These are phyloP conservation scores for Tolypocladium album DNA, from an alignment of 2,329 filamentous ascomycete genomes.

Conservation along the genomic window DNA sequence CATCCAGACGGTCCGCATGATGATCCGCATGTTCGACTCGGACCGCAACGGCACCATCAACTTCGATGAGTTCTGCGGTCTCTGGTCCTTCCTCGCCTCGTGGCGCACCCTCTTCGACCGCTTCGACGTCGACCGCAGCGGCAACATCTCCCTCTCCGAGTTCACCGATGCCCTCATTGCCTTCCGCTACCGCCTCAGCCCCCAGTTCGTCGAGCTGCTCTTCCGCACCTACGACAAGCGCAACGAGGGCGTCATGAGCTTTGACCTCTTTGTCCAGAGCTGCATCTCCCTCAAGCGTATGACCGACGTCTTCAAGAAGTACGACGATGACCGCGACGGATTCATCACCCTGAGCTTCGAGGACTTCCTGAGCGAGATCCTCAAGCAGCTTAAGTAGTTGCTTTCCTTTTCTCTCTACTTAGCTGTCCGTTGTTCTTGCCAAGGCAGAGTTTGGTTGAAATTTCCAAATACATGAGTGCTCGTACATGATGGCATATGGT, in stretches of 20 bases:
- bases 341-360: constrained; percentile 80
- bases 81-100: constrained; percentile 91
- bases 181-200: constrained; percentile 85
- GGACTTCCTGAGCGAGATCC: constrained; percentile 63
- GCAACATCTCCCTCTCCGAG: constrained; percentile 76
- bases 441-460: not conserved
- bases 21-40: constrained; percentile 99
- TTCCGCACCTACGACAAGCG: constrained; percentile 85
- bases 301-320: constrained; percentile 99
- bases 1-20: constrained; percentile 89
- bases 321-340: constrained; percentile 92
- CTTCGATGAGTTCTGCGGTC: constrained; percentile 90
- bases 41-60: constrained; percentile 82
- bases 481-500: not conserved
- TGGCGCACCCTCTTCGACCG: constrained; percentile 94
- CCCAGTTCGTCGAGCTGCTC: constrained; percentile 71
- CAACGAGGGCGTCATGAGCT: constrained; percentile 63
- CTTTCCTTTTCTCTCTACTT: too few species aligned
- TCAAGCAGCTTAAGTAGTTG: constrained; percentile 47
- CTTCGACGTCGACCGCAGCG: constrained; percentile 79
- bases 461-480: not conserved
- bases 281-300: constrained; percentile 96
- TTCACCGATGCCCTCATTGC: constrained; percentile 84
- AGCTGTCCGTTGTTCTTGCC: too few species aligned
- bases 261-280: constrained; percentile 94